Conservation (phyloP, 306 rosid genomes). For the Acacia melanoxylon region DNA sequence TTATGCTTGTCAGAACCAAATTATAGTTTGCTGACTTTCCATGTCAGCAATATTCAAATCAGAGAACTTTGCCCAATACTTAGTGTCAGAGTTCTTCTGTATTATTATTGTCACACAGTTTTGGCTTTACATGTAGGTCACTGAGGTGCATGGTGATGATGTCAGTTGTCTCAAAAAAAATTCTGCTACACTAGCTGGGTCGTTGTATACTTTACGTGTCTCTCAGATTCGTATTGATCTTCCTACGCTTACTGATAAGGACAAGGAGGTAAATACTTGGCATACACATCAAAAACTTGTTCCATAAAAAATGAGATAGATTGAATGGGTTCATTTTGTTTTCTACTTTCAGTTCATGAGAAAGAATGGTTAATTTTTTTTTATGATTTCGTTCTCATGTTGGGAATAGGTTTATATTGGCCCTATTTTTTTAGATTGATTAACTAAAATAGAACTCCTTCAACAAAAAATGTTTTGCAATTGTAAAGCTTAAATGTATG, state of each 20-base stretch:
- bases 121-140: slow-evolving; percentile 56
- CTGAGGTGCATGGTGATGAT: slow-evolving; percentile 72
- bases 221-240: slow-evolving; percentile 86
- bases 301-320: slow-evolving; percentile 16
- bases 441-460: not conserved
- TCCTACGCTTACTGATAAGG: slow-evolving; percentile 80
- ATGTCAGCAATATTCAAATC: not conserved
- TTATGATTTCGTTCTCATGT: not conserved
- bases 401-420: not conserved
- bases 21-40: not conserved
- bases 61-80: not conserved
- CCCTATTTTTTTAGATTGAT: not conserved
- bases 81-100: not conserved
- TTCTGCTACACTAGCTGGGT: slow-evolving; percentile 84
- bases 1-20: no score
- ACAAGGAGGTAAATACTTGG: slow-evolving; percentile 64
- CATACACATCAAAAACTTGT: not conserved
- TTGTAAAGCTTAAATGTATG: slow-evolving; percentile 10
- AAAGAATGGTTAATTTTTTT: not conserved
- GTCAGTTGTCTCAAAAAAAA: slow-evolving; percentile 78
- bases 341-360: slow-evolving; percentile 10
- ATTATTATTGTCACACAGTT: not conserved
- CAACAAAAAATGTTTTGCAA: slow-evolving; percentile 13
- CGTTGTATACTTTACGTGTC: slow-evolving; percentile 86
- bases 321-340: slow-evolving; percentile 7